A percentile compares a stretch with the other conserved stretches of the same genome.
These are phyloP conservation scores for Pycnococcus provasolii DNA, from an alignment of 139 green algal species.

Conservation along the genomic window DNA sequence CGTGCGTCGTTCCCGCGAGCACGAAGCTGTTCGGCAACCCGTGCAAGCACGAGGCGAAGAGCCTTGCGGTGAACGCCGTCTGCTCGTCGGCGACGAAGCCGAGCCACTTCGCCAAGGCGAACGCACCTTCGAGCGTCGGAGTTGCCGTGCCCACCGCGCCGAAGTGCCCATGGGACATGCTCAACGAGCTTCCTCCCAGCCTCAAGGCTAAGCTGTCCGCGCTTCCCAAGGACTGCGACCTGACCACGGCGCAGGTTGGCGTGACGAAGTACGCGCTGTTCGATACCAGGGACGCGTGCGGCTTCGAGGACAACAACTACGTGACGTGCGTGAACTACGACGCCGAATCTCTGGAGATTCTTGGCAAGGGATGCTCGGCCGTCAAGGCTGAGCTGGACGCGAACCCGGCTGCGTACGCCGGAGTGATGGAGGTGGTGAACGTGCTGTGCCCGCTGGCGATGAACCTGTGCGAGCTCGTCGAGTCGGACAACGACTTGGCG, in stretches of 20 bases:
- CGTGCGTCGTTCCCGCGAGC: constrained; percentile 13
- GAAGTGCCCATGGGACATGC: constrained; percentile 5
- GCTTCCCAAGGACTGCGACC: constrained; percentile 1
- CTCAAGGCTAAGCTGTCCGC: neutral
- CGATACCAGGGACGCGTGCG: constrained; percentile 4
- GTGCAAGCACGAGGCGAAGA: constrained; percentile 16
- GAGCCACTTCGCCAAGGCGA: neutral
- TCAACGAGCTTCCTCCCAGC: neutral
- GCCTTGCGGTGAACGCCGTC: constrained; percentile 24
- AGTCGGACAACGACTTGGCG: too few species aligned
- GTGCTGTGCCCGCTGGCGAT: neutral
- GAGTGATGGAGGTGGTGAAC: too few species aligned
- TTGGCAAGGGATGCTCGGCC: neutral
- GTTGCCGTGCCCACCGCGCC: neutral
- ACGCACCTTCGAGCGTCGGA: constrained; percentile 17
- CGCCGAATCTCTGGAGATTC: neutral
- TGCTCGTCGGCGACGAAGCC: constrained; percentile 3
- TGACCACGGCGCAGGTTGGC: constrained; percentile 8
- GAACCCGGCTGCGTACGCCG: too few species aligned
- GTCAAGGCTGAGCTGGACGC: neutral
- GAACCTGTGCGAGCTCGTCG: too few species aligned
- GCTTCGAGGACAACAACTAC: constrained; percentile 12
- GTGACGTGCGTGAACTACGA: neutral
- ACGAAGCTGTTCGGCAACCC: constrained; percentile 18
- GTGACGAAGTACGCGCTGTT: neutral